These are phyloP conservation scores for Picea sitchensis DNA, from an alignment of 75 land plant species.

Conservation along the genomic window DNA sequence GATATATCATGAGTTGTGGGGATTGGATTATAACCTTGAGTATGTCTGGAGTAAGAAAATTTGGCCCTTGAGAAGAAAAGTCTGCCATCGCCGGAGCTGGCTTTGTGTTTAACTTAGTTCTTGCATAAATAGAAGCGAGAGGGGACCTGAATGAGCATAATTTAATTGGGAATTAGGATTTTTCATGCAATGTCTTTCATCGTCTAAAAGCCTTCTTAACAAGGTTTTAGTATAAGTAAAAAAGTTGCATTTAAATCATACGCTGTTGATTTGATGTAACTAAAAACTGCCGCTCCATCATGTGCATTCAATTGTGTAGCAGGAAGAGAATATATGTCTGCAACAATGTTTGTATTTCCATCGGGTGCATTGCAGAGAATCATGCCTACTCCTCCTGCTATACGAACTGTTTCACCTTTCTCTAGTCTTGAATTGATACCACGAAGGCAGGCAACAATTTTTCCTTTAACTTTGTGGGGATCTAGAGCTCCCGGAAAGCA, in stretches of 20 bases:
- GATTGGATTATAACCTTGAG: constrained; percentile 35
- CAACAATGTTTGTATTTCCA: constrained; percentile 13
- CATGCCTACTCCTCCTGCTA: constrained; percentile 38
- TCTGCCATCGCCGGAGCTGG: constrained; percentile 67
- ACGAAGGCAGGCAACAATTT: constrained; percentile 27
- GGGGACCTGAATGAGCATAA: constrained; percentile 35
- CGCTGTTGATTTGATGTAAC: constrained; percentile 40
- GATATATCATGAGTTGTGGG: neutral
- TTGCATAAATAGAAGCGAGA: constrained; percentile 30
- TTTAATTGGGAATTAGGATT: neutral
- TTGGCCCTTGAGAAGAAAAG: constrained; percentile 71
- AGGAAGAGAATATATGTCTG: constrained; percentile 57
- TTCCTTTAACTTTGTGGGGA: constrained; percentile 26
- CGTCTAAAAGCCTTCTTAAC: neutral
- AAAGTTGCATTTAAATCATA: constrained; percentile 4
- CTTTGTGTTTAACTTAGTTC: constrained; percentile 19
- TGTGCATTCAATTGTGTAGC: constrained; percentile 26
- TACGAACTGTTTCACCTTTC: constrained; percentile 10
- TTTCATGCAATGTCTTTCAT: neutral
- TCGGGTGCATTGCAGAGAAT: constrained; percentile 23
- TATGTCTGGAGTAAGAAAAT: constrained; percentile 39
- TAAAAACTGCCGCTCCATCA: constrained; percentile 16
- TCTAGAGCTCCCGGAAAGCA: constrained; percentile 18
- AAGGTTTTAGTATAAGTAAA: neutral
- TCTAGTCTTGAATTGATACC: constrained; percentile 13